phyloP scores from a whole-genome alignment of 768 basidiomycete genomes.

The Serpula lacrymans region DNA sequence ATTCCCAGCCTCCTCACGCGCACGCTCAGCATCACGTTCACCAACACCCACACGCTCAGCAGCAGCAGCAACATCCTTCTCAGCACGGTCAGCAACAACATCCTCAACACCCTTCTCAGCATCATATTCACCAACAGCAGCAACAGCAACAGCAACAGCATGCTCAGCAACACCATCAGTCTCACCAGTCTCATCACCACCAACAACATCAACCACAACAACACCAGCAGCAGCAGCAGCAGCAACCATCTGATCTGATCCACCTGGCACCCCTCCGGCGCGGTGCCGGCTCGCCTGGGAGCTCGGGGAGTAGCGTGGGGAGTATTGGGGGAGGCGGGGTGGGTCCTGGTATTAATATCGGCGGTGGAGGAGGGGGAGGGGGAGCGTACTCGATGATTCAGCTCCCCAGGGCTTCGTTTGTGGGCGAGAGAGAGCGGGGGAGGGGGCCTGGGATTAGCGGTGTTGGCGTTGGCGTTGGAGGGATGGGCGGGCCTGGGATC shows the following conservation, averaged over 20 bases:
- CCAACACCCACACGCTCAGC: constrained; percentile 10
- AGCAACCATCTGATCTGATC: constrained; percentile 28
- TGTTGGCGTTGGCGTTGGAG: constrained; percentile 19
- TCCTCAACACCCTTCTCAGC: constrained; percentile 11
- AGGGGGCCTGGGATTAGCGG: constrained; percentile 10
- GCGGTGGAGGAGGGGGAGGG: neutral
- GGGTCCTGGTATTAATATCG: neutral
- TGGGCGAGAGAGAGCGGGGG: constrained; percentile 17
- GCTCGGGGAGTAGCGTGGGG: too few relatives aligned
- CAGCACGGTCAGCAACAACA: constrained; percentile 10
- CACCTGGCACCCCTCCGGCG: constrained; percentile 33
- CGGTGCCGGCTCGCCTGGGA: constrained; percentile 21
- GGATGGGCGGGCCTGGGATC: constrained; percentile 6
- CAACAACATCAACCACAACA: constrained; percentile 10
- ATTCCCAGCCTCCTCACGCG: constrained; percentile 4
- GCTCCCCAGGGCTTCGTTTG: constrained; percentile 29
- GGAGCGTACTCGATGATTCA: constrained; percentile 24
- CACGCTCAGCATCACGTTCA: constrained; percentile 9
- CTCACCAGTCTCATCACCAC: constrained; percentile 22
- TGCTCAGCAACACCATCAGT: constrained; percentile 15
- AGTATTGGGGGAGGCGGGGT: neutral
- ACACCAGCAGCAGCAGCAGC: constrained; percentile 11
- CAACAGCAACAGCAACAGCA: constrained; percentile 21
- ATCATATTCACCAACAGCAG: constrained; percentile 3
- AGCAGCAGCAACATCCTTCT: constrained; percentile 8